Evolutionary conservation across 441 rosid species (phyloP), one percentile per base, ranked within the genome.

Genomic region (Bocquillonia castaneifolia): DNA sequence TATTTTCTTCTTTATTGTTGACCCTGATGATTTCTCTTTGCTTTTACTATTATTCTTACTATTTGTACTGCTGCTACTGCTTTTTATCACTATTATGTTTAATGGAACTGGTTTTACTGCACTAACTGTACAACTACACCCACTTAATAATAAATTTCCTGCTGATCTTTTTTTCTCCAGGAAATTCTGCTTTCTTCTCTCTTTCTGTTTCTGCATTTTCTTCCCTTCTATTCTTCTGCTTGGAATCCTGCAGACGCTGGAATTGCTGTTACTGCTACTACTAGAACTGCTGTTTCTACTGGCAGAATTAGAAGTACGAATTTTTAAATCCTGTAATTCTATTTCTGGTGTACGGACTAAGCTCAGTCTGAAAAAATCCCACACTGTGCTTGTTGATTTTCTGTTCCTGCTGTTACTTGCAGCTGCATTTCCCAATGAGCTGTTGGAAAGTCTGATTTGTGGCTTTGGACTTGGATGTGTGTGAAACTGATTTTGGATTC

Each of bases 291-390:
- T 75, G 44, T 72, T 85, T 44, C 72, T 52, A 66, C 74, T 77
- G 0, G 69, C 77, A 5, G 72, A n/a, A n/a, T n/a, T n/a, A n/a
- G n/a, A 69, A 22, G 57, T 71, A 26, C 93, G 81, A 28, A 63
- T 61, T 57, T 81, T 88, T 52, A 79, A 74, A 63, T 80, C 85
- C 37, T 81, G 78, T 18, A 86, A 71, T 52, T 87, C 91, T 32
- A 92, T 88, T 55, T 85, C 97, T 8, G 98, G 98, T 0, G 88
- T 77, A 14, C 89, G 90, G 54, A 91, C 90, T 64, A 91, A 67
- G 3, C 98, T 90, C 10, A 83, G 54, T 66, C 88, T 63, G 63
- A 93, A 77, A 59, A 87, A 73, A 15, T 86, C 91, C 98, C 98
- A 89, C 17, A 81, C 66, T 1, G 50, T 50, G 2, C 15, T 50